Percentiles rank a stretch among this genome's conserved stretches.
These are phyloP conservation scores for Vitrella brassicaformis DNA, from an alignment of 73 alveolate genomes.

Conservation along the genomic window DNA sequence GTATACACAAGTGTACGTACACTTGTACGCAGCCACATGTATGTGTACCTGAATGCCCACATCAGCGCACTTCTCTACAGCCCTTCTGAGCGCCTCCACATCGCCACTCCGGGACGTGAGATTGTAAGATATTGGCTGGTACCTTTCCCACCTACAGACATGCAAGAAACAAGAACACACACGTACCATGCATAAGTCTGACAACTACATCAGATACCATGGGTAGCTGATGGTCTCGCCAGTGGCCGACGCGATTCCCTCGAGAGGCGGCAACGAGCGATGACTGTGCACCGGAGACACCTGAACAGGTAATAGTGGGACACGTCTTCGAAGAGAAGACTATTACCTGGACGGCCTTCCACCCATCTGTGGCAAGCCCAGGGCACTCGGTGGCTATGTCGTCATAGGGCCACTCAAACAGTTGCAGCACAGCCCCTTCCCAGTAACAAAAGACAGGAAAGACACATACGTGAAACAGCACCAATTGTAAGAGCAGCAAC, in stretches of 20 bases:
- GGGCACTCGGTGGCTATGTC: slow-evolving; percentile 11
- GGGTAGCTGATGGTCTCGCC: slow-evolving; percentile 10
- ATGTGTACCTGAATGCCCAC: too few relatives aligned
- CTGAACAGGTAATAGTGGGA: background rate
- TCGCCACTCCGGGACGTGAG: slow-evolving; percentile 10
- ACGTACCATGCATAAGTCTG: too few relatives aligned
- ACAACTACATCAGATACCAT: too few relatives aligned
- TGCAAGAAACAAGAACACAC: background rate
- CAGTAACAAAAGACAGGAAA: too few relatives aligned
- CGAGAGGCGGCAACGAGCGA: background rate
- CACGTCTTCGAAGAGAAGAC: background rate
- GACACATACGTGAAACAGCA: too few relatives aligned
- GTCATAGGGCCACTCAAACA: slow-evolving; percentile 28
- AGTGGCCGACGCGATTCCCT: slow-evolving; percentile 3
- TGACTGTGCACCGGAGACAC: background rate
- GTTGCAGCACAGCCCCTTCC: too few relatives aligned
- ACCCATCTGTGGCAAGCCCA: background rate
- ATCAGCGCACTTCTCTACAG: too few relatives aligned
- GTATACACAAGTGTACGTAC: too few relatives aligned
- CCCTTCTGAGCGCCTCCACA: background rate
- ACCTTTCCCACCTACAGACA: background rate
- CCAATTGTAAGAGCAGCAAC: too few relatives aligned
- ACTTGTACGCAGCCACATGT: too few relatives aligned
- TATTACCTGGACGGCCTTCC: too few relatives aligned
- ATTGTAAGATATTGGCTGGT: slow-evolving; percentile 14